phyloP scores from a whole-genome alignment of 139 green algal species.

The Micromonas commoda region DNA sequence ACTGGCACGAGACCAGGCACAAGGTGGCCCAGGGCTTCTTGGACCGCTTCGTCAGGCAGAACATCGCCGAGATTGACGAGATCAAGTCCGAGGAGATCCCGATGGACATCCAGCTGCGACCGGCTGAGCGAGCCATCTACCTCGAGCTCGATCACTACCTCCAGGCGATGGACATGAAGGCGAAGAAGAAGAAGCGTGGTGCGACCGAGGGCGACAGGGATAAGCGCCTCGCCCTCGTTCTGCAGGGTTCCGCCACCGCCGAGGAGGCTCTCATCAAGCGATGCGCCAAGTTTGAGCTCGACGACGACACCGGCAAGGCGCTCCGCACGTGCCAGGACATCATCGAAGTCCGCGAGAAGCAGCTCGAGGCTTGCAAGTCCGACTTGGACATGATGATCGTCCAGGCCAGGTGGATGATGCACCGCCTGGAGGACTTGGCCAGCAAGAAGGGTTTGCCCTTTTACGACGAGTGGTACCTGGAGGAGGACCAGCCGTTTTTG shows the following conservation, averaged over 20 bases:
- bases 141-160: slow-evolving; percentile 37
- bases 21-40: slow-evolving; percentile 26
- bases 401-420: too few species aligned
- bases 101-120: slow-evolving; percentile 13
- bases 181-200: slow-evolving; percentile 22
- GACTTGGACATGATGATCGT: not conserved
- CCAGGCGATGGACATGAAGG: slow-evolving; percentile 34
- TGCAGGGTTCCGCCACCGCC: slow-evolving; percentile 4
- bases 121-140: slow-evolving; percentile 27
- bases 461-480: too few species aligned
- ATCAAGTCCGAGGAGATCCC: slow-evolving; percentile 15
- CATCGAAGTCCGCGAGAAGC: slow-evolving; percentile 9
- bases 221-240: slow-evolving; percentile 18
- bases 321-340: slow-evolving; percentile 29
- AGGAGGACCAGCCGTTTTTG: too few species aligned
- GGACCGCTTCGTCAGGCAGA: slow-evolving; percentile 31
- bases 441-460: too few species aligned
- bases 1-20: slow-evolving; percentile 20
- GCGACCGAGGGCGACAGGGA: slow-evolving; percentile 21
- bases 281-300: slow-evolving; percentile 24
- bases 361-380: slow-evolving; percentile 20
- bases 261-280: slow-evolving; percentile 33
- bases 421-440: too few species aligned
- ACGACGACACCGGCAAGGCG: not conserved
- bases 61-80: slow-evolving; percentile 36